phyloP scores from a whole-genome alignment of 306 rosid species.

The barrel medic (Medicago truncatula) region DNA sequence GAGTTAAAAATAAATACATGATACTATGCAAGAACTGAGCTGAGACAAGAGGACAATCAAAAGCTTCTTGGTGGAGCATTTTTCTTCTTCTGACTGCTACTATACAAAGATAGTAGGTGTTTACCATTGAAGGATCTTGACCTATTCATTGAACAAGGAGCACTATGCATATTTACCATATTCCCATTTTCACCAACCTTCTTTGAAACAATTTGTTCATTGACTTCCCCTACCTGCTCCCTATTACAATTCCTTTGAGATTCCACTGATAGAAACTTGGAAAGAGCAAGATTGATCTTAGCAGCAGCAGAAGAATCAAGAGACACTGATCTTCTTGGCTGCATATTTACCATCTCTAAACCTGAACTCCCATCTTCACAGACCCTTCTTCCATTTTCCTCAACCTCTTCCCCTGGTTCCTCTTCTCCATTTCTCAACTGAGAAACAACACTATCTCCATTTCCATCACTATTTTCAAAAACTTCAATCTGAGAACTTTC shows the following conservation, averaged over 20 bases:
- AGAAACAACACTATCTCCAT: constrained; percentile 10
- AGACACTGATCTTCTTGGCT: constrained; percentile 70
- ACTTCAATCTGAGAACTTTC: constrained; percentile 33
- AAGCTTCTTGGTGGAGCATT: constrained; percentile 61
- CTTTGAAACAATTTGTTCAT: constrained; percentile 33
- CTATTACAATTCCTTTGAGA: constrained; percentile 38
- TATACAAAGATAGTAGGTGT: constrained; percentile 45
- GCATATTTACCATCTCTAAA: constrained; percentile 32
- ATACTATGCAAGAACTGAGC: not conserved
- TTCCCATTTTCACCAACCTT: constrained; percentile 38
- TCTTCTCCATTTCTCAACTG: constrained; percentile 28
- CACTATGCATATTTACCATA: constrained; percentile 38
- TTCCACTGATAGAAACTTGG: constrained; percentile 25
- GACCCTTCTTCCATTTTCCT: constrained; percentile 25
- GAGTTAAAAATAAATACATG: constrained; percentile 32
- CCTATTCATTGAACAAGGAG: constrained; percentile 60
- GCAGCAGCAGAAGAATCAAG: constrained; percentile 61
- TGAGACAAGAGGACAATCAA: constrained; percentile 35
- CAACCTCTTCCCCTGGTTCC: not conserved
- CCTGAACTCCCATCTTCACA: not conserved
- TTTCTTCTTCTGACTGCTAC: constrained; percentile 50
- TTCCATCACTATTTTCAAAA: not conserved
- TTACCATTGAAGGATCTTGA: constrained; percentile 71
- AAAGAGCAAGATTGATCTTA: constrained; percentile 50
- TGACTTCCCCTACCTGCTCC: constrained; percentile 13